A percentile compares a stretch with the other conserved stretches of the same genome.
phyloP scores from a whole-genome alignment of 2,329 filamentous ascomycete species.

The Calonectria fujianensis region DNA sequence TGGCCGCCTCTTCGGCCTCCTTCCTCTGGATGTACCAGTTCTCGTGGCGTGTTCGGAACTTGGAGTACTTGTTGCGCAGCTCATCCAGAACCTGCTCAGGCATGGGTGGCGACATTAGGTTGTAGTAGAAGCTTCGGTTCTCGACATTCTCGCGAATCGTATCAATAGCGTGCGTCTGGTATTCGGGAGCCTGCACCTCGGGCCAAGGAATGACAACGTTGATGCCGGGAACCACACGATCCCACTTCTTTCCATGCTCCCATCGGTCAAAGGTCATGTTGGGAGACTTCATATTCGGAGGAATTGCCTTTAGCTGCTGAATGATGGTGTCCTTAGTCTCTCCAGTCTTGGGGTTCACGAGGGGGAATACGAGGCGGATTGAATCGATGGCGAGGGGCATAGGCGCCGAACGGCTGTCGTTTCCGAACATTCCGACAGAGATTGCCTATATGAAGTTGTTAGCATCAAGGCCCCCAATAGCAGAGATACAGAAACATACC shows the following conservation, averaged over 20 bases:
- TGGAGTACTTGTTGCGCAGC: constrained; percentile 87
- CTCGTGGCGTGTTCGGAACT: constrained; percentile 88
- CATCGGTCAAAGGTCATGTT: constrained; percentile 65
- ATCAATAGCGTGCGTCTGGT: constrained; percentile 77
- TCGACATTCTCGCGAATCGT: constrained; percentile 87
- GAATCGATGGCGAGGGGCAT: constrained; percentile 79
- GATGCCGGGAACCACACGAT: constrained; percentile 80
- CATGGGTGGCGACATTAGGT: constrained; percentile 85
- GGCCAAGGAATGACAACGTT: constrained; percentile 88
- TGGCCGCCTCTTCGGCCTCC: constrained; percentile 73
- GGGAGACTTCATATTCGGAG: constrained; percentile 67
- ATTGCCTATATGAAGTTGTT: constrained; percentile 52
- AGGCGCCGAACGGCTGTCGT: constrained; percentile 55
- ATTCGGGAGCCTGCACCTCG: constrained; percentile 67
- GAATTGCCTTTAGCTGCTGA: constrained; percentile 77
- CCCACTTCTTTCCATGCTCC: constrained; percentile 65
- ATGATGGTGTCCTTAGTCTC: constrained; percentile 84
- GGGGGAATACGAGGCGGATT: constrained; percentile 87
- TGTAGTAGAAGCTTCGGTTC: constrained; percentile 84
- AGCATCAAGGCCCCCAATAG: background rate
- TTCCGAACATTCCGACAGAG: constrained; percentile 56
- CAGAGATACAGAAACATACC: constrained; percentile 68
- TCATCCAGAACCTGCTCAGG: constrained; percentile 88
- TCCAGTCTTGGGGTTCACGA: constrained; percentile 80
- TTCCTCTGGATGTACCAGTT: constrained; percentile 81